Evolutionary conservation across 2,329 filamentous ascomycete species (phyloP), one percentile per base, ranked within the genome.

Genomic region (Trichoderma pleuroti): DNA sequence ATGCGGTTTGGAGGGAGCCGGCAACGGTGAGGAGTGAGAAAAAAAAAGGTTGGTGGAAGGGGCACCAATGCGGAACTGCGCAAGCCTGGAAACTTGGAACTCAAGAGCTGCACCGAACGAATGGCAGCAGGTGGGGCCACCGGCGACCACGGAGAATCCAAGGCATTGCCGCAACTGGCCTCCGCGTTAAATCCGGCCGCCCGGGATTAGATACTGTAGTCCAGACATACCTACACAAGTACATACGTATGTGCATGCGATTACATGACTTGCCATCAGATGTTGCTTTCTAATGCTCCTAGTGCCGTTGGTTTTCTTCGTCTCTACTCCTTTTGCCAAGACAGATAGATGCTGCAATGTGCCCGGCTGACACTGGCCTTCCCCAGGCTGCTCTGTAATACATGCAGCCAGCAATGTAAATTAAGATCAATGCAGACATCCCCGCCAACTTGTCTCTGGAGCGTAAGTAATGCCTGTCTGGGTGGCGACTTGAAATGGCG

Each of bases 161-260:
- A 16, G 10, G 28, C 28, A 12, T 36, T 24, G 39, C 39, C 18
- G 61, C 26, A 21, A 7, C 7, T 54, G 52, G 34, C 26, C 64
- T 67, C 64, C 64, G 64, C 34, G 64, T 67, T 67, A 67, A 57
- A 21, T 67, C 64, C 64, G 64, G 18, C 9, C 30, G 56, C 56
- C 56, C 28, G 46, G 14, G 46, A 21, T 59, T 59, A 32, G 14
- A 3, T 39, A 34, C n/a, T n/a, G 32, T 30, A n/a, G 39, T 42
- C 16, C 4, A n/a, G 18, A n/a, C 39, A 1, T n/a, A 5, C 39
- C 16, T 42, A 42, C 18, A 4, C 26, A 28, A n/a, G n/a, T n/a
- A n/a, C n/a, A n/a, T n/a, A n/a, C n/a, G n/a, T n/a, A n/a, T n/a
- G n/a, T n/a, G n/a, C 26, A 28, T 28, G 5, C 26, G 26, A 42